phyloP scores from a whole-genome alignment of 768 basidiomycete species.

The Austroboletus festivus region DNA sequence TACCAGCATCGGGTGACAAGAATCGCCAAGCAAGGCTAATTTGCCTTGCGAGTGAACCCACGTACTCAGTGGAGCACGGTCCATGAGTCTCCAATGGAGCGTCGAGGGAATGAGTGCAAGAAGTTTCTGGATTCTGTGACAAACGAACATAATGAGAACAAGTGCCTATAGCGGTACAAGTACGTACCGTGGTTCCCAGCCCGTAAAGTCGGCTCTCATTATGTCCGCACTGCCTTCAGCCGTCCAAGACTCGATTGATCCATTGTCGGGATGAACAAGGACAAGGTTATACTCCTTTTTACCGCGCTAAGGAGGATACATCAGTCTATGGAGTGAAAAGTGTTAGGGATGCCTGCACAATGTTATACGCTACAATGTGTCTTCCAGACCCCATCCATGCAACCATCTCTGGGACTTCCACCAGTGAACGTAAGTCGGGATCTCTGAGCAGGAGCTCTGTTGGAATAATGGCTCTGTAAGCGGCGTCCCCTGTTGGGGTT shows the following conservation, averaged over 20 bases:
- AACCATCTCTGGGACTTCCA: constrained; percentile 51
- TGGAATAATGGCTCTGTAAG: constrained; percentile 54
- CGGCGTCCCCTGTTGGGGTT: constrained; percentile 59
- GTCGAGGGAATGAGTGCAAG: constrained; percentile 44
- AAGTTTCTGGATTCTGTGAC: constrained; percentile 43
- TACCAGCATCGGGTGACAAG: constrained; percentile 55
- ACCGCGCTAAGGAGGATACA: constrained; percentile 22
- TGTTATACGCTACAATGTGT: constrained; percentile 45
- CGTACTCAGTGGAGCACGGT: constrained; percentile 43
- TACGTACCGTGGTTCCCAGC: constrained; percentile 47
- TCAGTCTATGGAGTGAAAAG: constrained; percentile 10
- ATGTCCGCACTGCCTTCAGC: constrained; percentile 40
- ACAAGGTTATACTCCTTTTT: constrained; percentile 47
- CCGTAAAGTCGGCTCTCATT: constrained; percentile 45
- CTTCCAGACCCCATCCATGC: constrained; percentile 57
- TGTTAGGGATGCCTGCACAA: too few species aligned
- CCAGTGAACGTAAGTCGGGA: constrained; percentile 47
- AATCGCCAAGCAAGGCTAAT: constrained; percentile 49
- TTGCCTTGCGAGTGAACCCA: constrained; percentile 47
- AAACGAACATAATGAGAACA: neutral
- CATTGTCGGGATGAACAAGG: constrained; percentile 39
- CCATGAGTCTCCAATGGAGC: constrained; percentile 47
- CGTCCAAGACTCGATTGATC: constrained; percentile 43
- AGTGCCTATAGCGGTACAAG: neutral
- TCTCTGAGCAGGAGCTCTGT: constrained; percentile 45